Base-by-base conservation (phyloP, 768 basidiomycete genomes). In the Mycena crocata region DNA sequence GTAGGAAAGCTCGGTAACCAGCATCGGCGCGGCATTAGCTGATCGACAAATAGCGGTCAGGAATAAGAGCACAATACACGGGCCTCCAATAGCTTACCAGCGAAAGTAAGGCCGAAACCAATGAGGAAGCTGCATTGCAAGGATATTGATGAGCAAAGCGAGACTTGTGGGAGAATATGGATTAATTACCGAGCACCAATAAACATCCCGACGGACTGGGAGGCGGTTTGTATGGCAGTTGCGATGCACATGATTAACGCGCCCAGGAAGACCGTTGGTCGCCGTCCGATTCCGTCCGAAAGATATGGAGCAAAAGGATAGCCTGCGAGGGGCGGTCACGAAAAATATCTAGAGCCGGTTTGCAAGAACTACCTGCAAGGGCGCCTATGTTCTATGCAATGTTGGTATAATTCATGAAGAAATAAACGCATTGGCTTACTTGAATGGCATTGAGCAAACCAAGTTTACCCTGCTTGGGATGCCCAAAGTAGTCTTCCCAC, bases 1-100 rank as follows among this genome's bases (percentile, higher is more conserved):
- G 76, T 95, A 95, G 1, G 94, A 85, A n/a, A 95, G 79, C 79
- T 96, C 94, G 52, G 93, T 91, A 59, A 95, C 89, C 80, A 95
- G 79, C 83, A 95, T 86, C 14, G 94, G 93, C 14, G 94, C 93
- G 56, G 93, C 89, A 72, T 88, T 90, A 28, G 87, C 87, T 84
- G 74, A 65, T 34, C 39, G 58, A 26, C 30, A 24, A 57, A 71
- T 71, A n/a, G 17, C 50, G 48, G 21, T 70, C 23, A 46, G 45
- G 21, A 21, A 64, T 26, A 64, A 5, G 30, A 44, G 37, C 52
- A 39, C 19, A n/a, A 8, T 56, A 24, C 30, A 55, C 7, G 7
- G 51, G 37, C 45, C 3, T n/a, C 31, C 15, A 24, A 68, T 21
- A 3, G 66, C 81, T 76, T 70, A 82, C 86, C 82, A 63, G 90